Conservation (phyloP, 345 rosid genomes). For the Eucalyptus cloeziana region DNA sequence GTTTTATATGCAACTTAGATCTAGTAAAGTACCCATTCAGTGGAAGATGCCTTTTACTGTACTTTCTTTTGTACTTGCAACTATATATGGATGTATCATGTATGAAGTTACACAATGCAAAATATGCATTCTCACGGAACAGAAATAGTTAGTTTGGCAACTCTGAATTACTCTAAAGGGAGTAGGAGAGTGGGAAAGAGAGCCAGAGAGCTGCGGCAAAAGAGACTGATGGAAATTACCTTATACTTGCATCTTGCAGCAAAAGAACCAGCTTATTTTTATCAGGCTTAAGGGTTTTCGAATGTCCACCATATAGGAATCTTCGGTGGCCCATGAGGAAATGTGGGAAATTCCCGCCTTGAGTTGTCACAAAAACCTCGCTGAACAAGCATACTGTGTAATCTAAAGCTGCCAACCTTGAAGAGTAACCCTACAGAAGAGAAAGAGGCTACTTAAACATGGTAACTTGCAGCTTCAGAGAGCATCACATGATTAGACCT, state of each 20-base stretch:
- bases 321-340: constrained; percentile 93
- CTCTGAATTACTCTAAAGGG: background rate
- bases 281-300: constrained; percentile 81
- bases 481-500: background rate
- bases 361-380: constrained; percentile 87
- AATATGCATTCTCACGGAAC: background rate
- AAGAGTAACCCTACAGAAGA: constrained; percentile 58
- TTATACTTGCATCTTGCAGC: constrained; percentile 60
- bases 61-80: background rate
- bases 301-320: constrained; percentile 78
- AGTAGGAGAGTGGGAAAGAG: background rate
- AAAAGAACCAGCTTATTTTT: constrained; percentile 70
- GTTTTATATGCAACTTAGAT: background rate
- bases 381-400: constrained; percentile 81
- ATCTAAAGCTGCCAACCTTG: constrained; percentile 95
- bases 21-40: background rate
- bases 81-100: background rate
- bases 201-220: background rate
- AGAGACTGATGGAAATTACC: constrained; percentile 22
- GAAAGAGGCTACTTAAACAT: background rate
- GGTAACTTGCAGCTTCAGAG: background rate
- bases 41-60: background rate
- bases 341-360: constrained; percentile 96
- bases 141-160: background rate
- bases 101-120: background rate